These are phyloP conservation scores for Canavalia gladiata DNA, from an alignment of 306 rosid species.

Conservation along the genomic window DNA sequence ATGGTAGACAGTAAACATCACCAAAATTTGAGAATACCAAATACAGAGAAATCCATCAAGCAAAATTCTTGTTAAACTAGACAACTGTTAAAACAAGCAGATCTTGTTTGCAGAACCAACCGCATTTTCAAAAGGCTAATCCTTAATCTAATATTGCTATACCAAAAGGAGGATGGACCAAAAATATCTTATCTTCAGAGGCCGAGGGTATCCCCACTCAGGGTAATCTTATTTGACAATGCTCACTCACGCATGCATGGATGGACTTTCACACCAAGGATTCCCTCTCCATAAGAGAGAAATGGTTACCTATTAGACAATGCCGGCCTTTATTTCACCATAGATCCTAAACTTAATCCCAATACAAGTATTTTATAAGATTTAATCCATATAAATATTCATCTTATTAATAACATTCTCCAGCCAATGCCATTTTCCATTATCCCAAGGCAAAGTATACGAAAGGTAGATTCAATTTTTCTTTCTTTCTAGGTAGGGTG, in stretches of 20 bases:
- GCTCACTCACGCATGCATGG: neutral
- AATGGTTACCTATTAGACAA: neutral
- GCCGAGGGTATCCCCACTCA: neutral
- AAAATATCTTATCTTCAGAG: neutral
- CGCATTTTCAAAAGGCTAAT: neutral
- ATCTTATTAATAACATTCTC: slow-evolving; percentile 4
- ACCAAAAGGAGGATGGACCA: neutral
- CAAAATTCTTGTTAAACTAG: neutral
- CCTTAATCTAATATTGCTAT: slow-evolving; percentile 14
- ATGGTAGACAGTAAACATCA: slow-evolving; percentile 3
- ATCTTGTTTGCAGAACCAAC: neutral
- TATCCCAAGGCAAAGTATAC: slow-evolving; percentile 16
- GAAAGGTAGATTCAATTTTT: neutral
- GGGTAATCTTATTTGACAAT: slow-evolving; percentile 12
- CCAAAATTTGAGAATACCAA: slow-evolving; percentile 7
- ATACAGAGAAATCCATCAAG: neutral
- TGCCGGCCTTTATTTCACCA: neutral
- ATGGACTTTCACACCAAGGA: neutral
- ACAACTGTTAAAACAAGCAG: neutral
- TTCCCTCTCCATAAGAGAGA: slow-evolving; percentile 8
- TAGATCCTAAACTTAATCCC: neutral
- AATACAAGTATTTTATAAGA: neutral
- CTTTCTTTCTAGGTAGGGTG: neutral
- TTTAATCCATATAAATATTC: slow-evolving; percentile 19
- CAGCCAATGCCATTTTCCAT: neutral